Conservation (phyloP, 257 asterid genomes). For the Solanum habrochaites region DNA sequence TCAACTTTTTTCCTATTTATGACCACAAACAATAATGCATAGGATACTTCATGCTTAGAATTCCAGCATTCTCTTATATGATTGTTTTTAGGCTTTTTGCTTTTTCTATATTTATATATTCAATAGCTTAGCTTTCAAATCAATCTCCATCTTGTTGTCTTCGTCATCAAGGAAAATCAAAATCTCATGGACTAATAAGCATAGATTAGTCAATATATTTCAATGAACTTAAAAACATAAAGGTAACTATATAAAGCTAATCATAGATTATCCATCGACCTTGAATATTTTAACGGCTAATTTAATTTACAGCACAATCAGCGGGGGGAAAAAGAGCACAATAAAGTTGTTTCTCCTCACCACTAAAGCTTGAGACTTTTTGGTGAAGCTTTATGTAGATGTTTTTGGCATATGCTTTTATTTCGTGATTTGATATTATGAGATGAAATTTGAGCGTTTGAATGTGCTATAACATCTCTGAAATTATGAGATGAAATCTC, state of each 20-base stretch:
- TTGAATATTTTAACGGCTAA: not conserved
- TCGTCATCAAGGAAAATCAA: conserved; percentile 29
- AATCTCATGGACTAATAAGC: not conserved
- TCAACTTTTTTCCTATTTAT: not conserved
- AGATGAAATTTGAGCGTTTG: not conserved
- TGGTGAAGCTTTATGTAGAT: not conserved
- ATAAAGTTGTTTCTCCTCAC: not conserved
- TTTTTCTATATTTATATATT: not conserved
- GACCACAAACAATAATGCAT: conserved; percentile 18
- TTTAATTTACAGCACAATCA: not conserved
- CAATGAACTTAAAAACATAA: not conserved
- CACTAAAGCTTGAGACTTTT: not conserved
- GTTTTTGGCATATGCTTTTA: not conserved
- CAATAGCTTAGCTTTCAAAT: not conserved
- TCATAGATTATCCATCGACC: not conserved
- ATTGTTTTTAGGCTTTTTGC: conserved; percentile 13
- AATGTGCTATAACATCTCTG: not conserved
- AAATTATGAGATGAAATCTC: not conserved
- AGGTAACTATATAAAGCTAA: not conserved
- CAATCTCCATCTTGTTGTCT: conserved; percentile 23
- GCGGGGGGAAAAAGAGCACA: not conserved
- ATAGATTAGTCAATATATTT: not conserved
- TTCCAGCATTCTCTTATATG: conserved; percentile 17
- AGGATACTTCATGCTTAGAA: conserved; percentile 60
- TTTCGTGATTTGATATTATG: no score